These are phyloP conservation scores for Chimonanthus salicifolius DNA, from an alignment of 164 flowering plant species.

Conservation along the genomic window DNA sequence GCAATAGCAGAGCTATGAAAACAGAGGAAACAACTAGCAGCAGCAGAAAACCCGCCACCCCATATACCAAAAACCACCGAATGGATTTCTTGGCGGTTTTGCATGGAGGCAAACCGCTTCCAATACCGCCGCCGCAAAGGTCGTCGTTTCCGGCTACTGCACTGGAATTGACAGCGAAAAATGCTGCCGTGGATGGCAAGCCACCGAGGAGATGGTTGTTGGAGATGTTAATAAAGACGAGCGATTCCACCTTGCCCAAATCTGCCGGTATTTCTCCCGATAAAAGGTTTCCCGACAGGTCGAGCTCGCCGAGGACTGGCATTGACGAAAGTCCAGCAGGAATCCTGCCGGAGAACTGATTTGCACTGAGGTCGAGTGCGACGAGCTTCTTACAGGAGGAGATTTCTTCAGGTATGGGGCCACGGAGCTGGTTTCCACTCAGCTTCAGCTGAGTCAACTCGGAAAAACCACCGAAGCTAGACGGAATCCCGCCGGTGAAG, in stretches of 20 bases:
- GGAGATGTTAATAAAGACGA: conserved; percentile 64
- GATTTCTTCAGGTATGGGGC: conserved; percentile 54
- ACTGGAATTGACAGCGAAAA: conserved; percentile 58
- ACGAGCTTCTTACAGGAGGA: conserved; percentile 59
- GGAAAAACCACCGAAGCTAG: conserved; percentile 33
- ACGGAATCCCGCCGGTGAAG: conserved; percentile 51
- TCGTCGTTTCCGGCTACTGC: conserved; percentile 51
- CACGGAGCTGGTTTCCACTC: conserved; percentile 44
- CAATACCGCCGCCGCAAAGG: conserved; percentile 51
- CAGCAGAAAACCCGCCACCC: conserved; percentile 22
- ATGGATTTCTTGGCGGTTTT: conserved; percentile 16
- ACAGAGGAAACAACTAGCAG: conserved; percentile 10
- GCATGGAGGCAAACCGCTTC: conserved; percentile 61
- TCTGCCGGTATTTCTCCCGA: conserved; percentile 55
- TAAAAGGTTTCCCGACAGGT: conserved; percentile 55
- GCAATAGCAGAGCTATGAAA: conserved; percentile 12
- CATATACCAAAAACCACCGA: conserved; percentile 38
- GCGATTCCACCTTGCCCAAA: conserved; percentile 51
- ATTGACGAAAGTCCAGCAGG: conserved; percentile 41
- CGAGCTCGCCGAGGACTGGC: conserved; percentile 70
- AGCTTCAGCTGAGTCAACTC: conserved; percentile 56
- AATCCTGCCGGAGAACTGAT: conserved; percentile 50
- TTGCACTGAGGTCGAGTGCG: conserved; percentile 55
- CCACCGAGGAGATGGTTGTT: conserved; percentile 58
- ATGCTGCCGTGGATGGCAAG: conserved; percentile 64